Base-by-base conservation (phyloP, 176 grass and related monocot genomes). In the Aegilops bicornis region DNA sequence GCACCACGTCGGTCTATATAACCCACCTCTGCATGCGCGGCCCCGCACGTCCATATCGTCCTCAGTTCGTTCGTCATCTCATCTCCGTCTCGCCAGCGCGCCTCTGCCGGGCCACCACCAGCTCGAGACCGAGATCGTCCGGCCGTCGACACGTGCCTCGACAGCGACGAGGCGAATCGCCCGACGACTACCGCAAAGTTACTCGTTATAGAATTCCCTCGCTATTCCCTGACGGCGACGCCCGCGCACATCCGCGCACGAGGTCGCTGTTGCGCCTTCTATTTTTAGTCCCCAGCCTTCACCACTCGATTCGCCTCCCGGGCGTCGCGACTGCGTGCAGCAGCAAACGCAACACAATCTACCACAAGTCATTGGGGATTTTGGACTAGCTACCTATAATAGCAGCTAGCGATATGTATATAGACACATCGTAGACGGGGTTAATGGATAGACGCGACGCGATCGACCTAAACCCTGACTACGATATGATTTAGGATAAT, bases 91-190 rank as follows among this genome's bases (percentile, higher is more conserved):
- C 54, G 69, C 52, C 82, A 80, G 61, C 79, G 61, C 39, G 58
- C 37, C 70, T 71, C 25, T 17, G 23, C n/a, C 3, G 54, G 23
- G 1, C 68, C 79, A 39, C 62, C 79, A 39, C n/a, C 61, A 3
- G 79, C 64, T 33, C 14, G 1, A 30, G 54, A 8, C 15, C 13
- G 2, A 29, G 54, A 8, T 5, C 73, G 42, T 2, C 37, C 47
- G 14, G 15, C 24, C 58, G 27, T 84, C 85, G 76, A 91, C 89
- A 87, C 85, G 85, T 76, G 85, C 76, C 76, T 16, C 45, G 85
- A 87, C 76, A 84, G 76, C 68, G 81, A 80, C 75, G 30, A 48
- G 59, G 84, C 88, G 72, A 86, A 20, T 86, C 80, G 66, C 56
- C 66, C 58, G 67, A 67, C 58, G 75, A 47, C 85, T 35, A 1